A percentile compares a stretch with the other conserved stretches of the same genome.
Evolutionary conservation across 164 flowering plant species (phyloP).

Genomic region (Nymphaea colorata): DNA sequence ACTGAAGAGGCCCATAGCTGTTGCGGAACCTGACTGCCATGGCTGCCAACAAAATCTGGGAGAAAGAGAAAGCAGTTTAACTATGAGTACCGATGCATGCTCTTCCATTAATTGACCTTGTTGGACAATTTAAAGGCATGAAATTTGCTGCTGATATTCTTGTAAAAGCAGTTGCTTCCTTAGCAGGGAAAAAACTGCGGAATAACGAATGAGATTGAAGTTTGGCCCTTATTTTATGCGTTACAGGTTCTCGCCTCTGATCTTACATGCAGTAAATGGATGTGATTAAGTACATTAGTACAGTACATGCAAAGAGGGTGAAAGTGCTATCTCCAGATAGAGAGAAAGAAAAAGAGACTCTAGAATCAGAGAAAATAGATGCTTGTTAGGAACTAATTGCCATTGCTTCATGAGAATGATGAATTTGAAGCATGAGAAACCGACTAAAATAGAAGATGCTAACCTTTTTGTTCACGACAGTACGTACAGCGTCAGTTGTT

Average conservation of each 20-base stretch:
- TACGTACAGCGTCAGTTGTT: background rate
- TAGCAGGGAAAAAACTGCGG: background rate
- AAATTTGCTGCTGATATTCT: background rate
- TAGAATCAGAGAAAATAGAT: too few species aligned
- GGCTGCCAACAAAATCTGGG: background rate
- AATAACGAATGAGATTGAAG: background rate
- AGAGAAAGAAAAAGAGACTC: too few species aligned
- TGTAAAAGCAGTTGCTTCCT: background rate
- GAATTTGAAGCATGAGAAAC: too few species aligned
- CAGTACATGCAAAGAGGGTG: too few species aligned
- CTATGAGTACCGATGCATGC: background rate
- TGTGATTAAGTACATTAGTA: too few species aligned
- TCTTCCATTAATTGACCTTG: background rate
- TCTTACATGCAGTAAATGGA: too few species aligned
- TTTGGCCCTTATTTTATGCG: background rate
- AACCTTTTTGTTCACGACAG: background rate
- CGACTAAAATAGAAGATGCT: background rate
- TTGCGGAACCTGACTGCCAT: conserved; percentile 8
- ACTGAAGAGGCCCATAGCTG: background rate
- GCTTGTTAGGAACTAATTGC: too few species aligned
- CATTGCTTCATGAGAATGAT: too few species aligned
- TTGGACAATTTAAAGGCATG: background rate
- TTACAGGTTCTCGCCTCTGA: too few species aligned
- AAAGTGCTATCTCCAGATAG: too few species aligned
- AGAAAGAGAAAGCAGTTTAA: background rate